Conservation (phyloP, 495 filamentous ascomycete genomes). For the Penicillium tannophilum region DNA sequence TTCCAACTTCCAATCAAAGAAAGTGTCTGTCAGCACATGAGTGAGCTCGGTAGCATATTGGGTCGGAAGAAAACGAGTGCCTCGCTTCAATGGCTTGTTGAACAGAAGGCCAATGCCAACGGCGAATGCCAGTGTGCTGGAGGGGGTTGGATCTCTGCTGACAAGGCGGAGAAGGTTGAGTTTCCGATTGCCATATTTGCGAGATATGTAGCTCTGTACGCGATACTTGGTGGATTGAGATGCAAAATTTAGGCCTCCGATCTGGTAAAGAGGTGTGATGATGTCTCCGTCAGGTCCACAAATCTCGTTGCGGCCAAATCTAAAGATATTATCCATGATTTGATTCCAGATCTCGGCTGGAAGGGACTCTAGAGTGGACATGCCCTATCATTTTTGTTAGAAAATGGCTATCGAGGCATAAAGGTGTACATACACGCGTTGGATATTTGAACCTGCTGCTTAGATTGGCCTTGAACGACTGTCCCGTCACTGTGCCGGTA, state of each 20-base stretch:
- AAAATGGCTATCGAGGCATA: neutral
- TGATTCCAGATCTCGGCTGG: neutral
- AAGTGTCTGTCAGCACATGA: neutral
- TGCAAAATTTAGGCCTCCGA: neutral
- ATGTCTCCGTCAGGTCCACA: neutral
- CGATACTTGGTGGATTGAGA: neutral
- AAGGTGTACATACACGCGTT: neutral
- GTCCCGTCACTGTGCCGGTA: neutral
- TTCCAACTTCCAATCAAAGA: neutral
- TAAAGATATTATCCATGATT: neutral
- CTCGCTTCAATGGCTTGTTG: neutral
- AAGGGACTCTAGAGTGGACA: neutral
- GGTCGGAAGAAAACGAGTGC: neutral
- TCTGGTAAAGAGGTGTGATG: neutral
- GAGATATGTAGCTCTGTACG: neutral
- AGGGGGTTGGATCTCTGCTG: neutral
- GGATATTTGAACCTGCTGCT: neutral
- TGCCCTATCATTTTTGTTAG: neutral
- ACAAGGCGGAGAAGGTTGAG: neutral
- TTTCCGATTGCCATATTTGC: neutral
- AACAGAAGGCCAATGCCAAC: neutral
- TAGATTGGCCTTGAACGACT: neutral
- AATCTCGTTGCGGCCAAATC: neutral
- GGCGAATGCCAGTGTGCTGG: neutral
- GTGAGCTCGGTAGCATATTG: neutral